Base-by-base conservation (phyloP, 106 monocot genomes). In the Allium fistulosum region DNA sequence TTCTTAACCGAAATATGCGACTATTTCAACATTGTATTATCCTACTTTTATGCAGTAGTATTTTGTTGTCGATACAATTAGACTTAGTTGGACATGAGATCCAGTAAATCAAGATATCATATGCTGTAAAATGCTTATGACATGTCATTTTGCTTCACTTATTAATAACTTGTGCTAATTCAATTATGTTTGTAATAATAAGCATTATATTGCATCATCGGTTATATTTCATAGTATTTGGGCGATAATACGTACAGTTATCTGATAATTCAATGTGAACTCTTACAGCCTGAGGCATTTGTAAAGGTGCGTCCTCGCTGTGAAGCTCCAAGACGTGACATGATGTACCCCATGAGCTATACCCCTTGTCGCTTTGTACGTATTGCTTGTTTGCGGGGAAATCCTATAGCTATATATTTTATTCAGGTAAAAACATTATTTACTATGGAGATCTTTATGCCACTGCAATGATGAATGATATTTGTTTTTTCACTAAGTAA, bases 371-470 rank as follows among this genome's bases (percentile, higher is more conserved):
- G 86, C 22, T 99, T 82, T 85, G 92, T 99, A 10, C 81, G 97
- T 55, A 80, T 99, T 48, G 92, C 92, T 75, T 99, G 97, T 71
- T 74, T 99, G 78, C 81, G 97, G 6, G 97, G 97, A 17, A 99
- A 99, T 73, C 97, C 97, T 63, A 92, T 99, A 67, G 86, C 97
- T 71, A 81, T 99, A 57, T 99, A 82, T 78, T 99, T 90, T 78
- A 84, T 99, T 65, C 97, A 99, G 94, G 94, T 95, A 68, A 66
- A 59, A n/a, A 37, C 1, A 37, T 37, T 37, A 37, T 37, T 2
- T 37, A 37, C 37, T 37, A 37, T 2, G 37, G 5, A 37, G 37
- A 1, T 37, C 37, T 37, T 37, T 2, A 37, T 37, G 37, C 37
- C 37, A 37, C 37, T 37, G 37, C 37, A 37, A 2, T 37, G 37